phyloP scores from a whole-genome alignment of 108 stramenopile species.

The Stephanodiscus minutulus region DNA sequence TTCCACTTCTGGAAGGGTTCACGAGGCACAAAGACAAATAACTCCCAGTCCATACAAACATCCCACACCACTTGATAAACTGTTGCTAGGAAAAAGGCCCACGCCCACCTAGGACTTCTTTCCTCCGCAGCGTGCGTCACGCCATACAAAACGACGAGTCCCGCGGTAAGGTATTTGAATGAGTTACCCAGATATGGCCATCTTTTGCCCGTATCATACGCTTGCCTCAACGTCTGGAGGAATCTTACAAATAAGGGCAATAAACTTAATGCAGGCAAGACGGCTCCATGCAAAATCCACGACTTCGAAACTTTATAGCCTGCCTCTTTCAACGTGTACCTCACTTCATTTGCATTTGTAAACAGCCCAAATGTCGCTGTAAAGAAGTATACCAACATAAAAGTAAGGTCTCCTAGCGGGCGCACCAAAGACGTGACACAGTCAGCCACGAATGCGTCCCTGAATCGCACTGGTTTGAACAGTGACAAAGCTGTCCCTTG shows the following conservation, averaged over 20 bases:
- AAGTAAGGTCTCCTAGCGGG: slow-evolving; percentile 78
- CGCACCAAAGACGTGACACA: slow-evolving; percentile 78
- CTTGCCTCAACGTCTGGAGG: slow-evolving; percentile 82
- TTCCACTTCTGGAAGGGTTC: slow-evolving; percentile 29
- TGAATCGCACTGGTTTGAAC: slow-evolving; percentile 63
- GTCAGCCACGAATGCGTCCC: slow-evolving; percentile 86
- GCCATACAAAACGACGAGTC: slow-evolving; percentile 80
- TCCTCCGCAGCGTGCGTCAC: slow-evolving; percentile 85
- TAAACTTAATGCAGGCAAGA: slow-evolving; percentile 76
- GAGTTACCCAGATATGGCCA: slow-evolving; percentile 90
- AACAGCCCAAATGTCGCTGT: slow-evolving; percentile 71
- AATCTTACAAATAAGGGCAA: slow-evolving; percentile 77
- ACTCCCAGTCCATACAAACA: slow-evolving; percentile 84
- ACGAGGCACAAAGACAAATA: slow-evolving; percentile 65
- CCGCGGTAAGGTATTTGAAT: slow-evolving; percentile 78
- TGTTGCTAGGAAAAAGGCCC: slow-evolving; percentile 55
- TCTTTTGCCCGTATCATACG: slow-evolving; percentile 71
- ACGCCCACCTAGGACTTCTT: slow-evolving; percentile 60
- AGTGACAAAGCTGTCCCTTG: slow-evolving; percentile 71
- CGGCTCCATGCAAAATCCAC: slow-evolving; percentile 77
- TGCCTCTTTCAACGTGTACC: slow-evolving; percentile 62
- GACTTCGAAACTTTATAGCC: slow-evolving; percentile 62
- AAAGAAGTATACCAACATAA: slow-evolving; percentile 75
- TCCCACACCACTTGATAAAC: slow-evolving; percentile 90
- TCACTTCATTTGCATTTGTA: too few species aligned